A percentile compares a stretch with the other conserved stretches of the same genome.
These are phyloP conservation scores for Sugiyamaella floridensis DNA, from an alignment of 805 yeast species.

Conservation along the genomic window DNA sequence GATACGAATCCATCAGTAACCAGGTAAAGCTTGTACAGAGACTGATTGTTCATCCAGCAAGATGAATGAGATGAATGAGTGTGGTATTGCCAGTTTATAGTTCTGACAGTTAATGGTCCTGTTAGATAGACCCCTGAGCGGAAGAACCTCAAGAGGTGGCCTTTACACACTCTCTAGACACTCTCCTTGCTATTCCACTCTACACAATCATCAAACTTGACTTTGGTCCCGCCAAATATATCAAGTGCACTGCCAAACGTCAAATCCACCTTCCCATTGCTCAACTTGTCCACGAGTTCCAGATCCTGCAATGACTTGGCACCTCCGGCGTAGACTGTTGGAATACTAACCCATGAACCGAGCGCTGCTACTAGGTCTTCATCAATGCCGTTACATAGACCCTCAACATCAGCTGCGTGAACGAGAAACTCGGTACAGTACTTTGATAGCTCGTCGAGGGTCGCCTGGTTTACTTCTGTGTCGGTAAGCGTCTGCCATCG, in stretches of 20 bases:
- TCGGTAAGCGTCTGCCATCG: slow-evolving; percentile 91
- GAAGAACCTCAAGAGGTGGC: too few relatives aligned
- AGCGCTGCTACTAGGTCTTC: slow-evolving; percentile 61
- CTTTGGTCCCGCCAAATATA: slow-evolving; percentile 85
- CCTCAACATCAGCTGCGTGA: slow-evolving; percentile 99
- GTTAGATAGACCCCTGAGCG: too few relatives aligned
- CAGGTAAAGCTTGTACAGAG: too few relatives aligned
- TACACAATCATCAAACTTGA: slow-evolving; percentile 67
- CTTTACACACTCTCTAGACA: too few relatives aligned
- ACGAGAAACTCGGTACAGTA: slow-evolving; percentile 84
- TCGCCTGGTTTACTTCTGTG: slow-evolving; percentile 45
- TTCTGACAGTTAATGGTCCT: too few relatives aligned
- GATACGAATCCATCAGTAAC: too few relatives aligned
- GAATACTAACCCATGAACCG: slow-evolving; percentile 72
- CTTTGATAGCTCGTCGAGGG: slow-evolving; percentile 46
- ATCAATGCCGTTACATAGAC: slow-evolving; percentile 89
- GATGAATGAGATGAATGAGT: too few relatives aligned
- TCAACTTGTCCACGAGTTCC: slow-evolving; percentile 54
- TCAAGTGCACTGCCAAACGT: slow-evolving; percentile 92
- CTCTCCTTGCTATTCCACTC: slow-evolving; percentile 49
- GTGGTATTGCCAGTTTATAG: too few relatives aligned
- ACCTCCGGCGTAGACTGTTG: slow-evolving; percentile 95
- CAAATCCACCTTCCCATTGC: slow-evolving; percentile 79
- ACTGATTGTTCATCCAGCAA: too few relatives aligned
- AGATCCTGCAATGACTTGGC: slow-evolving; percentile 72